Conservation (phyloP, 108 stramenopile species). For the Cyclostephanos tholiformis region DNA sequence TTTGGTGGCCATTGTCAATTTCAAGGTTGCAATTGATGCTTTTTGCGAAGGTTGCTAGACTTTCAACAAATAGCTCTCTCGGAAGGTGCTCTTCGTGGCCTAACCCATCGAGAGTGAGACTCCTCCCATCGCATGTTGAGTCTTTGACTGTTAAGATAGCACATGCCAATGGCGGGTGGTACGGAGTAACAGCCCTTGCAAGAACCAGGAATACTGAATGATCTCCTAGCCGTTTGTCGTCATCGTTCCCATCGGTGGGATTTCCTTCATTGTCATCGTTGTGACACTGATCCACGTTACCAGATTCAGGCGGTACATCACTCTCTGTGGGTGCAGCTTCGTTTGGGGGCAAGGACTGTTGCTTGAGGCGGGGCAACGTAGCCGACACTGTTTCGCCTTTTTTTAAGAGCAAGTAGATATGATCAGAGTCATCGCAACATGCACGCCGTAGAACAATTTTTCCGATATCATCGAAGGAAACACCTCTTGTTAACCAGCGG, state of each 20-base stretch:
- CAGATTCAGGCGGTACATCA: neutral
- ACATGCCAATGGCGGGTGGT: slow-evolving; percentile 73
- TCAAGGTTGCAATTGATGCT: slow-evolving; percentile 54
- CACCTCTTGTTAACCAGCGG: slow-evolving; percentile 42
- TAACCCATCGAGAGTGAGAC: slow-evolving; percentile 54
- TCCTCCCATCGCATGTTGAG: slow-evolving; percentile 50
- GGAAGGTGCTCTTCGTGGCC: slow-evolving; percentile 70
- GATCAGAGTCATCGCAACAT: slow-evolving; percentile 50
- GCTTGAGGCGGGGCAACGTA: neutral
- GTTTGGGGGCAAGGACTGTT: neutral
- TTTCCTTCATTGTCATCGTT: neutral
- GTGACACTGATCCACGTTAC: neutral
- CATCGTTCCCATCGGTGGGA: slow-evolving; percentile 1
- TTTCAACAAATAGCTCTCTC: slow-evolving; percentile 71
- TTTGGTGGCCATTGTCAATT: neutral
- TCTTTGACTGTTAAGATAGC: slow-evolving; percentile 67
- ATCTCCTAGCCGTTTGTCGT: slow-evolving; percentile 28
- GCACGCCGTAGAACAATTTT: slow-evolving; percentile 65
- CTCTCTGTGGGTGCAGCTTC: neutral
- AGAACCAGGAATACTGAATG: slow-evolving; percentile 63
- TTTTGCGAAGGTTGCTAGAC: slow-evolving; percentile 64
- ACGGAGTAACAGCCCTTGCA: slow-evolving; percentile 63
- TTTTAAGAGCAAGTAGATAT: slow-evolving; percentile 50
- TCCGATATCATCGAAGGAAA: slow-evolving; percentile 63
- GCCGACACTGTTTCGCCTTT: slow-evolving; percentile 6